A percentile compares a stretch with the other conserved stretches of the same genome.
Conservation (phyloP, 768 basidiomycete species). For the Phylloporus arenicola region DNA sequence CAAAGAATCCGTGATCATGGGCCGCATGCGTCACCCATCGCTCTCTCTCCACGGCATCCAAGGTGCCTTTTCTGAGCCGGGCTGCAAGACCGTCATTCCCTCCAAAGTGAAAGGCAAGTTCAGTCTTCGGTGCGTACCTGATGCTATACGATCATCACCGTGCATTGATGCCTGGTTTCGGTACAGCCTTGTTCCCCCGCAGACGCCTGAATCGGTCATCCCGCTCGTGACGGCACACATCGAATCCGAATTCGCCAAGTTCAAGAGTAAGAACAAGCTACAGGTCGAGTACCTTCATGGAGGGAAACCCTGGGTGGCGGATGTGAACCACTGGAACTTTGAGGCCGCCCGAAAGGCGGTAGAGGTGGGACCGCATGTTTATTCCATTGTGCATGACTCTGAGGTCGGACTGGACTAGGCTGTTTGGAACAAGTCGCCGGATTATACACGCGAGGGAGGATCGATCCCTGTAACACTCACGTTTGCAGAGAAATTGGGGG, state of each 20-base stretch:
- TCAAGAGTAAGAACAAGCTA: constrained; percentile 80
- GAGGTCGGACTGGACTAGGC: constrained; percentile 10
- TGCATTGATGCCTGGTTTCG: background rate
- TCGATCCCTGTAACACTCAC: constrained; percentile 92
- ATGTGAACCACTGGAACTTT: constrained; percentile 88
- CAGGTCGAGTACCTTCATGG: constrained; percentile 67
- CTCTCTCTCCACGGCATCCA: constrained; percentile 94
- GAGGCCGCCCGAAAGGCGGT: constrained; percentile 83
- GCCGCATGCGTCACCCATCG: constrained; percentile 85
- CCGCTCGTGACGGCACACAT: constrained; percentile 68
- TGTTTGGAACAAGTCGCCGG: constrained; percentile 70
- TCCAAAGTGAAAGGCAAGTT: constrained; percentile 88
- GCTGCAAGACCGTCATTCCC: constrained; percentile 91
- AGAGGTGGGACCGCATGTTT: constrained; percentile 39
- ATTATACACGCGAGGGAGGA: constrained; percentile 88
- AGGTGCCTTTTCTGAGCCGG: constrained; percentile 82
- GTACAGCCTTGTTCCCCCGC: constrained; percentile 73
- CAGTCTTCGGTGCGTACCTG: constrained; percentile 70
- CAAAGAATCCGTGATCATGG: constrained; percentile 82
- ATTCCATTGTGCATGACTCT: background rate
- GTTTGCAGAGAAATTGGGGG: constrained; percentile 81
- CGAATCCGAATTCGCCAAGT: constrained; percentile 73
- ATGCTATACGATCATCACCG: background rate
- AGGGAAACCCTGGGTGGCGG: constrained; percentile 87
- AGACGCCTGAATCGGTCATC: constrained; percentile 71